phyloP scores from a whole-genome alignment of 1,284 basidiomycete genomes.

The Microbotryum scabiosae region DNA sequence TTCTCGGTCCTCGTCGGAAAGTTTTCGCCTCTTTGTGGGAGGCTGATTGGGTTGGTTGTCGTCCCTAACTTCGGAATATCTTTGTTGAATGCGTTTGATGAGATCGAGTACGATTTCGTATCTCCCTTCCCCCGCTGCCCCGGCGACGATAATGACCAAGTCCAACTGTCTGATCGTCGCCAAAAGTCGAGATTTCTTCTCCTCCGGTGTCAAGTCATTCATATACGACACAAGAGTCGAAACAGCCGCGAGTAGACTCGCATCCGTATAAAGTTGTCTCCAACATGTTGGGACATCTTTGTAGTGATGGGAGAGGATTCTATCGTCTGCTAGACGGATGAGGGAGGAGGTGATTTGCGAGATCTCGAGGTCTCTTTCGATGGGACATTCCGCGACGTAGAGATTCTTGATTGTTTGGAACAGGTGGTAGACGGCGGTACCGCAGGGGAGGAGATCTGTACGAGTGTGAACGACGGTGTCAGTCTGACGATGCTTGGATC shows the following conservation, averaged over 20 bases:
- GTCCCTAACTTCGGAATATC: too few species aligned
- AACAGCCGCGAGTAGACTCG: conserved; percentile 32
- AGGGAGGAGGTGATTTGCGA: conserved; percentile 26
- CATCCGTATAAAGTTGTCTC: conserved; percentile 45
- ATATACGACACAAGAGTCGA: not conserved
- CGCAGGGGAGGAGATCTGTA: too few species aligned
- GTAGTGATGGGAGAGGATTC: conserved; percentile 43
- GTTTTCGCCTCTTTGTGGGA: too few species aligned
- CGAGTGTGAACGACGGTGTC: too few species aligned
- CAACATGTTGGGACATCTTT: conserved; percentile 39
- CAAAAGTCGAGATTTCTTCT: not conserved
- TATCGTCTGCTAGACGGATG: conserved; percentile 40
- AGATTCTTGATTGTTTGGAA: too few species aligned
- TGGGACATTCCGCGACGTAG: too few species aligned
- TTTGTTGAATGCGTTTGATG: conserved; percentile 48
- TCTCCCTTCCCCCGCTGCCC: conserved; percentile 57
- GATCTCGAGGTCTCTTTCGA: too few species aligned
- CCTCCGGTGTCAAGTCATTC: not conserved
- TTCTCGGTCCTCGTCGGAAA: too few species aligned
- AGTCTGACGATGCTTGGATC: too few species aligned
- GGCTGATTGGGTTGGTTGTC: too few species aligned
- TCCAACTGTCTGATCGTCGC: conserved; percentile 56
- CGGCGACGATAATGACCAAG: conserved; percentile 71
- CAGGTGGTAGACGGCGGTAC: too few species aligned
- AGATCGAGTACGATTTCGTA: conserved; percentile 54